These are phyloP conservation scores for Keithomyces neogunnii DNA, from an alignment of 2,329 filamentous ascomycete genomes.

Conservation along the genomic window DNA sequence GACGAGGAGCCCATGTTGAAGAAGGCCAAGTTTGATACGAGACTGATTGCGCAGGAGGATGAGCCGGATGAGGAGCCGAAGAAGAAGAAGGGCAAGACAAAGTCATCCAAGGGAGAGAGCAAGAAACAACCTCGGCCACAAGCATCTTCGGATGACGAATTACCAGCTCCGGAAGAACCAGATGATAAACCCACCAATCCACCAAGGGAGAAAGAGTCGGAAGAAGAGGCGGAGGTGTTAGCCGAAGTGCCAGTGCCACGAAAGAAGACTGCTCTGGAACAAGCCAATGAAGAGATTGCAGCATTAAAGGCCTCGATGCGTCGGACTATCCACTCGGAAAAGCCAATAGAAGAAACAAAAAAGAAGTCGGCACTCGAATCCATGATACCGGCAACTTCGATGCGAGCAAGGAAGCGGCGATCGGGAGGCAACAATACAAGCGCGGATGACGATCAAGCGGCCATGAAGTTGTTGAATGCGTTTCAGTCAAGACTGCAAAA, in stretches of 20 bases:
- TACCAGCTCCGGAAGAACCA: not conserved
- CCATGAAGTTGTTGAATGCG: constrained; percentile 63
- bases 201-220: not conserved
- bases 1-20: constrained; percentile 51
- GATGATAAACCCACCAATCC: not conserved
- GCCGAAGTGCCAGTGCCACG: constrained; percentile 20
- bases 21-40: constrained; percentile 71
- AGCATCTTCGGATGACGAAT: constrained; percentile 14
- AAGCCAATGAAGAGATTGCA: constrained; percentile 72
- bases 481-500: constrained; percentile 72
- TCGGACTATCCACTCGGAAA: constrained; percentile 44
- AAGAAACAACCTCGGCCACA: constrained; percentile 11
- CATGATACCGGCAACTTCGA: constrained; percentile 66
- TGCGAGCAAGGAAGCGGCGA: constrained; percentile 61
- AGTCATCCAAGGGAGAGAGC: constrained; percentile 21
- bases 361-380: constrained; percentile 62
- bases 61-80: constrained; percentile 17
- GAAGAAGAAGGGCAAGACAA: constrained; percentile 19
- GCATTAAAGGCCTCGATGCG: constrained; percentile 77
- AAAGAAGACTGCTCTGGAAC: constrained; percentile 49
- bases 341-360: constrained; percentile 39
- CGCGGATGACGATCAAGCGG: constrained; percentile 50
- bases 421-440: constrained; percentile 44
- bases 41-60: constrained; percentile 56
- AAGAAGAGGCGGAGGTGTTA: constrained; percentile 12